phyloP scores from a whole-genome alignment of 2,329 filamentous ascomycete genomes.

The Fusarium sambucinum region DNA sequence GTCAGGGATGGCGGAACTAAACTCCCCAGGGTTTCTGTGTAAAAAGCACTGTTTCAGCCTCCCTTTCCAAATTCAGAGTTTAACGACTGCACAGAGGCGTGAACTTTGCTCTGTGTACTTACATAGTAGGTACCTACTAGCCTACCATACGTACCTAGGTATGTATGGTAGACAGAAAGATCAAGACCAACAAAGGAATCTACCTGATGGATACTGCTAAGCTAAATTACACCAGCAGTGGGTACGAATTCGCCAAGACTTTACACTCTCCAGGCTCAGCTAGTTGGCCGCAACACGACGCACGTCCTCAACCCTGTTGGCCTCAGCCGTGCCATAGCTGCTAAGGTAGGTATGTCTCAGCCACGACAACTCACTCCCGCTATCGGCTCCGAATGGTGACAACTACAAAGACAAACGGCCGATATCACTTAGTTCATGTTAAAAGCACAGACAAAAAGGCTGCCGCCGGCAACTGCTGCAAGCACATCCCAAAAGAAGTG shows the following conservation, averaged over 20 bases:
- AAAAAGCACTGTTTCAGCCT: slow-evolving; percentile 26
- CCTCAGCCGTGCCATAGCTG: background rate
- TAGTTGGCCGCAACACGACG: background rate
- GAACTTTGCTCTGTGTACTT: background rate
- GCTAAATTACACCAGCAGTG: background rate
- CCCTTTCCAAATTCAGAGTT: background rate
- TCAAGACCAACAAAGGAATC: background rate
- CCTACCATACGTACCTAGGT: too few species aligned
- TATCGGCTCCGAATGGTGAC: slow-evolving; percentile 33
- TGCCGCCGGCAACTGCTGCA: slow-evolving; percentile 16
- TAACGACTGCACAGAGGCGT: background rate
- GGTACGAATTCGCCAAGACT: slow-evolving; percentile 20
- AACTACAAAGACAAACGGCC: slow-evolving; percentile 19
- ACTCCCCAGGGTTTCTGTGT: slow-evolving; percentile 1
- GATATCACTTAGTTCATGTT: slow-evolving; percentile 9
- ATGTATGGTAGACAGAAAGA: background rate
- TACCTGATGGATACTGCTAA: background rate
- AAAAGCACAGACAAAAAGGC: slow-evolving; percentile 8
- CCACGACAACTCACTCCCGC: background rate
- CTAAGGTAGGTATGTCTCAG: background rate
- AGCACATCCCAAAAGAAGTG: background rate
- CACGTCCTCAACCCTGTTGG: background rate
- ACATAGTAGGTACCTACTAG: background rate
- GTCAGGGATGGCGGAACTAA: slow-evolving; percentile 1
- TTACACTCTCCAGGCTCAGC: slow-evolving; percentile 2